phyloP scores from a whole-genome alignment of 2,329 filamentous ascomycete species.

The Lecanosticta acicola region DNA sequence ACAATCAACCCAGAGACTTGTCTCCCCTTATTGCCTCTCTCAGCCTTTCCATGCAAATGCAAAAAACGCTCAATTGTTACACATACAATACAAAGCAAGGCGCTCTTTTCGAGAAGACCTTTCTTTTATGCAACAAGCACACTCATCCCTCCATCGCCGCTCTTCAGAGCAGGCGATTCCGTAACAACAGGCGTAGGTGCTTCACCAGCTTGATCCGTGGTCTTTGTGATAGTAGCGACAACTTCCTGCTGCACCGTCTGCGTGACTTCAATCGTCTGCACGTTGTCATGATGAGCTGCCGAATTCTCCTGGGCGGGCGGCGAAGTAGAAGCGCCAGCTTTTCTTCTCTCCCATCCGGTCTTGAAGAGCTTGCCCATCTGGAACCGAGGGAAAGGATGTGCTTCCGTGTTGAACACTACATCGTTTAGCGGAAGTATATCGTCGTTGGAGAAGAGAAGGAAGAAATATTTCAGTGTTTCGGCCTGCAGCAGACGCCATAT shows the following conservation, averaged over 20 bases:
- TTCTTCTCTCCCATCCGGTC: conserved; percentile 74
- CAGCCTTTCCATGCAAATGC: background rate
- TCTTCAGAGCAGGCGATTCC: background rate
- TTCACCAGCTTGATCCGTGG: too few relatives aligned
- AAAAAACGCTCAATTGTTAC: background rate
- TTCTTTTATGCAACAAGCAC: background rate
- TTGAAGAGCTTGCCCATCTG: conserved; percentile 70
- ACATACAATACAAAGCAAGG: background rate
- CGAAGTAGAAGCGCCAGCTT: conserved; percentile 26
- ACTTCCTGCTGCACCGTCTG: conserved; percentile 16
- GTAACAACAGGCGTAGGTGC: background rate
- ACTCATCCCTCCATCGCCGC: background rate
- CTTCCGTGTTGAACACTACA: conserved; percentile 93
- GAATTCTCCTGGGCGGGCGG: conserved; percentile 9
- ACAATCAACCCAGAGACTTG: too few relatives aligned
- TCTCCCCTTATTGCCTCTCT: too few relatives aligned
- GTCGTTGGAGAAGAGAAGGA: conserved; percentile 80
- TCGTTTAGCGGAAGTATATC: conserved; percentile 79
- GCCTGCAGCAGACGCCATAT: conserved; percentile 60
- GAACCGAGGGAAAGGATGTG: conserved; percentile 83
- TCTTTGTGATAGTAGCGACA: background rate
- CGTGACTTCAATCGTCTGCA: conserved; percentile 20
- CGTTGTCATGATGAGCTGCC: conserved; percentile 8
- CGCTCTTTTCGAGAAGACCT: background rate
- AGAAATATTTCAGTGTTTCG: conserved; percentile 97